phyloP scores from a whole-genome alignment of 2,329 filamentous ascomycete species.

The Capronia americana region DNA sequence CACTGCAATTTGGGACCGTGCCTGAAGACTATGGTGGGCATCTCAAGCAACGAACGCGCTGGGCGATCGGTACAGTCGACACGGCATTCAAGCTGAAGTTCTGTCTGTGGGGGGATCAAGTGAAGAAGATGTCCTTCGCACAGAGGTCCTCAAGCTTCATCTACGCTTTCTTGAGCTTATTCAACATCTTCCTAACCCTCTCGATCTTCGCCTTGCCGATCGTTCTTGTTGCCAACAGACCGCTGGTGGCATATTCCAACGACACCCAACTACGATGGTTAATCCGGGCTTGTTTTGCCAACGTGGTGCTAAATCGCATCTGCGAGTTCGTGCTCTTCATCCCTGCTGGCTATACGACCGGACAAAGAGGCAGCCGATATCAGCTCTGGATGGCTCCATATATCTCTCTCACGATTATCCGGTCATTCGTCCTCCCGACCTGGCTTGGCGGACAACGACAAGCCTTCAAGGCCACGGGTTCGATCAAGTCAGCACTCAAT shows the following conservation, averaged over 20 bases:
- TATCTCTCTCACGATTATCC: slow-evolving; percentile 63
- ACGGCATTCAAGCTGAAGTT: slow-evolving; percentile 67
- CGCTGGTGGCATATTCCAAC: slow-evolving; percentile 63
- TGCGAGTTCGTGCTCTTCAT: slow-evolving; percentile 66
- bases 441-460: slow-evolving; percentile 66
- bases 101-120: slow-evolving; percentile 61
- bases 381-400: slow-evolving; percentile 70
- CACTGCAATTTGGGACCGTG: slow-evolving; percentile 43
- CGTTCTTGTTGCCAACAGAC: slow-evolving; percentile 63
- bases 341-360: slow-evolving; percentile 65
- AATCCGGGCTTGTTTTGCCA: slow-evolving; percentile 62
- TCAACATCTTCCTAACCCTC: slow-evolving; percentile 61
- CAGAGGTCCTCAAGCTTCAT: slow-evolving; percentile 67
- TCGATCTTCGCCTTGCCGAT: slow-evolving; percentile 66
- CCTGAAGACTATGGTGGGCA: slow-evolving; percentile 48
- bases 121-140: slow-evolving; percentile 61
- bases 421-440: slow-evolving; percentile 63
- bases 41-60: slow-evolving; percentile 49
- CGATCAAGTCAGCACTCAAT: slow-evolving; percentile 61
- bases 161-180: slow-evolving; percentile 62
- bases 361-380: slow-evolving; percentile 62
- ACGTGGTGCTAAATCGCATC: slow-evolving; percentile 59
- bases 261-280: slow-evolving; percentile 64
- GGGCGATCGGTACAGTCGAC: slow-evolving; percentile 59
- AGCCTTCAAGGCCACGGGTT: slow-evolving; percentile 68